Base-by-base conservation (phyloP, 2,329 filamentous ascomycete species). In the Claviceps sp. region DNA sequence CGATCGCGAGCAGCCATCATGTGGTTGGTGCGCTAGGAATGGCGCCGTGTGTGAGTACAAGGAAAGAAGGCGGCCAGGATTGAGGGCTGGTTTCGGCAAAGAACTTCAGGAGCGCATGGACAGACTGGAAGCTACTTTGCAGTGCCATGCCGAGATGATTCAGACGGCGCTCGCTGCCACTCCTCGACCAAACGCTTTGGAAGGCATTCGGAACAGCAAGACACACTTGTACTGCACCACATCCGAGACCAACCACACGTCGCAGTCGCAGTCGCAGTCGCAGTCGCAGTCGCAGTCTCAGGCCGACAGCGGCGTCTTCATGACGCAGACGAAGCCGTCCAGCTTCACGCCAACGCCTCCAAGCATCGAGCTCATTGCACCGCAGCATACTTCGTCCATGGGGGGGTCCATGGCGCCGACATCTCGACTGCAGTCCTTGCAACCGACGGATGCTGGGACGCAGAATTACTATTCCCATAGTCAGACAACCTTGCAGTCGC, bases 51-150 rank as follows among this genome's bases (percentile, higher is more conserved):
- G 81, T 67, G 81, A 84, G 62, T 85, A 85, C 66, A 84, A 82
- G 61, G 81, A 84, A 60, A 74, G 81, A 51, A 84, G 84, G 67
- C 83, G 84, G 60, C 81, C 81, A 8, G 81, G 81, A 0, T 65
- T 84, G 13, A 71, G 79, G 50, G 81, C 81, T 37, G 81, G 81
- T 16, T 88, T 88, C 63, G 84, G 84, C 16, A 78, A 84, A 52
- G 84, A 88, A 65, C 69, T 88, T 30, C 84, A 88, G 64, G 81
- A 86, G 59, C 77, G 85, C 40, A 75, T 88, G 42, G 84, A 87
- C 61, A 77, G 78, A 59, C 72, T 87, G 13, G 84, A 87, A 63
- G 77, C 81, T 53, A 78, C 85, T 45, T 68, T 87, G 47, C 74
- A 78, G 50, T 72, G 76, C 0, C 84, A 88, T 66, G 77, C 81